Evolutionary conservation across 805 yeast species (phyloP).

Genomic region (Cyberlindnera bimundalis): DNA sequence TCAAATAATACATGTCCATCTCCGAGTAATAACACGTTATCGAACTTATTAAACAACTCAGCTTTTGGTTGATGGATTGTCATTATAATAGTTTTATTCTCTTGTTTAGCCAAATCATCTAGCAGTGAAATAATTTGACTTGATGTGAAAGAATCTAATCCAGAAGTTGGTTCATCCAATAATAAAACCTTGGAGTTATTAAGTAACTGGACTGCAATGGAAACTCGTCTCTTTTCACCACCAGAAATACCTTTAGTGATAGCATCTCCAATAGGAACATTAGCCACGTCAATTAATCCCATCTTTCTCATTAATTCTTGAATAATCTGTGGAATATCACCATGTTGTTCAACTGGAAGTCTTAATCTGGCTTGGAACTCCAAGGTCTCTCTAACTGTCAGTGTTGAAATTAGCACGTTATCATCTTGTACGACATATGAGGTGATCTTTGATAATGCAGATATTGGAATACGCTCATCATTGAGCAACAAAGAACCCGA

Average conservation of each 20-base stretch:
- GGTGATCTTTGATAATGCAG: slow-evolving; percentile 37
- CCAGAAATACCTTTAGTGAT: slow-evolving; percentile 65
- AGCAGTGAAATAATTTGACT: slow-evolving; percentile 61
- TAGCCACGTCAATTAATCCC: slow-evolving; percentile 22
- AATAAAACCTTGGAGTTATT: slow-evolving; percentile 63
- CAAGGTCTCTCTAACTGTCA: slow-evolving; percentile 78
- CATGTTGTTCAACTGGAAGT: slow-evolving; percentile 41
- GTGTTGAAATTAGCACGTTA: slow-evolving; percentile 60
- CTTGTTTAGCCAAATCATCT: slow-evolving; percentile 47
- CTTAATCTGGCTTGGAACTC: slow-evolving; percentile 68
- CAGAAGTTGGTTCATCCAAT: slow-evolving; percentile 88
- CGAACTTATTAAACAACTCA: slow-evolving; percentile 61
- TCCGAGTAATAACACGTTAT: slow-evolving; percentile 60
- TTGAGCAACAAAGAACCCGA: slow-evolving; percentile 47
- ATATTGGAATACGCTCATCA: slow-evolving; percentile 32
- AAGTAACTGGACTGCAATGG: slow-evolving; percentile 75
- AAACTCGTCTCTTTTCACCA: slow-evolving; percentile 79
- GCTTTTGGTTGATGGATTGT: slow-evolving; percentile 86
- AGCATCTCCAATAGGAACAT: slow-evolving; percentile 49
- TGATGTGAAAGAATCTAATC: slow-evolving; percentile 79
- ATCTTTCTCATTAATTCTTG: slow-evolving; percentile 66
- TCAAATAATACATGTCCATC: slow-evolving; percentile 46
- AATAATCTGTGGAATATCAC: slow-evolving; percentile 46
- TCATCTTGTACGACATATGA: slow-evolving; percentile 85
- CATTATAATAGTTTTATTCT: slow-evolving; percentile 62